These are phyloP conservation scores for Porcisia deanei DNA, from an alignment of 208 protist genomes.

Conservation along the genomic window DNA sequence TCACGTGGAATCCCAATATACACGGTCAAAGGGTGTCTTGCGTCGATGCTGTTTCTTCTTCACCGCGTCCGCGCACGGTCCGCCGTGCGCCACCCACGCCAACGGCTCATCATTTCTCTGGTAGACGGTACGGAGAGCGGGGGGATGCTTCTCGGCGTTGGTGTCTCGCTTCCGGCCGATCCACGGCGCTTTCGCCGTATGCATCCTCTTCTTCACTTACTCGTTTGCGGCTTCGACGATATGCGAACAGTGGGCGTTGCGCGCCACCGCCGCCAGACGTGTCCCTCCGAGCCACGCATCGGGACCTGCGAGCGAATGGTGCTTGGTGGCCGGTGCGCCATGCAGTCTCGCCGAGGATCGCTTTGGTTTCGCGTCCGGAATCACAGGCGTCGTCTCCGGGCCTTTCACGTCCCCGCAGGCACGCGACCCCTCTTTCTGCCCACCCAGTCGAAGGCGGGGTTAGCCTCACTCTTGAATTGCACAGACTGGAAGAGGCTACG, in stretches of 20 bases:
- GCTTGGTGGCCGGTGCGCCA: background rate
- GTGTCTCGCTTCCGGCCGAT: background rate
- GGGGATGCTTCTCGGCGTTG: background rate
- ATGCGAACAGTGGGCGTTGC: background rate
- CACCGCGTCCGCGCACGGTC: background rate
- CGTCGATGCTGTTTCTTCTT: background rate
- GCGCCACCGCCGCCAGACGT: background rate
- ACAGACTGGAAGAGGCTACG: slow-evolving; percentile 27
- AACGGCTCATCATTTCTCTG: background rate
- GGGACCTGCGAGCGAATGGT: background rate
- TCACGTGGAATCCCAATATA: slow-evolving; percentile 5
- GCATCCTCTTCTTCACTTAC: background rate
- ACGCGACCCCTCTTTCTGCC: background rate
- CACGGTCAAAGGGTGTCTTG: background rate
- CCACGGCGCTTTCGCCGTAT: slow-evolving; percentile 2
- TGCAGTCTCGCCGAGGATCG: background rate
- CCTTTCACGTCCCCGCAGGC: background rate
- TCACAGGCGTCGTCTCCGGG: background rate
- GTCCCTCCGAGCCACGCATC: background rate
- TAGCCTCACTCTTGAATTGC: slow-evolving; percentile 34
- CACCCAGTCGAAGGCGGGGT: background rate
- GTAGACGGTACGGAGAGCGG: background rate
- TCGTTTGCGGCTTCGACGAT: background rate
- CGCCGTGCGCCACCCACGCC: background rate
- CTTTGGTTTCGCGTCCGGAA: background rate